Evolutionary conservation across 345 rosid genomes (phyloP).

Genomic region (Lepidium aucheri): DNA sequence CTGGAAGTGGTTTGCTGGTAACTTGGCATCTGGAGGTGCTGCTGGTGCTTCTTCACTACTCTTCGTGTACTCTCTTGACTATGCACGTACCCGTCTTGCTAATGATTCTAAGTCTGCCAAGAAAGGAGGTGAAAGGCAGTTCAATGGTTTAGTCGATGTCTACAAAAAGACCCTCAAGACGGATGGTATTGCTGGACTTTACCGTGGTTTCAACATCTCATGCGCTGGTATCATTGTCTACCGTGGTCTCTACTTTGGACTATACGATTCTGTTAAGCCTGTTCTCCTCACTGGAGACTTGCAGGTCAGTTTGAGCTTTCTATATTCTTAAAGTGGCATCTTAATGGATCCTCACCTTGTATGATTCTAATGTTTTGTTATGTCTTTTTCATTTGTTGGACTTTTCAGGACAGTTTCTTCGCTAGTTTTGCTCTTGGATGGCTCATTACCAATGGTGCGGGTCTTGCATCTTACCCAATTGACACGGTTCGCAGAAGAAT

Average conservation of each 20-base stretch:
- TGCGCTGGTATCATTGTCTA: constrained; percentile 82
- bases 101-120: constrained; percentile 89
- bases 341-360: neutral
- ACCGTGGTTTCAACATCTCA: constrained; percentile 91
- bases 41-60: constrained; percentile 90
- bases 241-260: constrained; percentile 84
- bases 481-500: constrained; percentile 92
- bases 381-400: neutral
- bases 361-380: neutral
- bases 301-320: constrained; percentile 38
- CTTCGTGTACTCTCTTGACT: constrained; percentile 81
- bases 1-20: constrained; percentile 95
- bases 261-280: constrained; percentile 80
- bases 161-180: constrained; percentile 62
- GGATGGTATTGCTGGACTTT: constrained; percentile 82
- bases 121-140: constrained; percentile 88
- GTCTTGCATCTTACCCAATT: constrained; percentile 82
- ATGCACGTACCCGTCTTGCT: constrained; percentile 84
- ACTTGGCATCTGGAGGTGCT: constrained; percentile 83
- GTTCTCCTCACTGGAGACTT: constrained; percentile 42
- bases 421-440: constrained; percentile 90
- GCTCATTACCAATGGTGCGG: constrained; percentile 85
- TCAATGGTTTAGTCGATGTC: constrained; percentile 74
- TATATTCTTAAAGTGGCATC: neutral
- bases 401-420: constrained; percentile 75